Evolutionary conservation across 371 early-diverging fungal species (phyloP).

Genomic region (Globomyces sp.): DNA sequence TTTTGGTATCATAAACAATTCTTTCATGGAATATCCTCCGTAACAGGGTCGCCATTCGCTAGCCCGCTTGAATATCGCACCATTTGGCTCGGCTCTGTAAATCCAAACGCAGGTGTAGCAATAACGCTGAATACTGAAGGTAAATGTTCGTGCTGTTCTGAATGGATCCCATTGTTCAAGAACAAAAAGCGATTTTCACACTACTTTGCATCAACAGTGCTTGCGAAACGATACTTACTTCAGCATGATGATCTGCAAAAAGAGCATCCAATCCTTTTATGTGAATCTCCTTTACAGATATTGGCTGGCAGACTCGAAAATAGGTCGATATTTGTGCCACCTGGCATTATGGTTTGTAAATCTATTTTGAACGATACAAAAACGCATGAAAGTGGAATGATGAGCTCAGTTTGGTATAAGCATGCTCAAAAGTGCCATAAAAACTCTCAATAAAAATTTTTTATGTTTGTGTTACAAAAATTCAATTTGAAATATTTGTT

Average conservation of each 20-base stretch:
- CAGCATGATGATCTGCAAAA: background rate
- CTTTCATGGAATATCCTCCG: slow-evolving; percentile 86
- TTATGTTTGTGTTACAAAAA: no score
- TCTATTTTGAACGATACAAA: slow-evolving; percentile 19
- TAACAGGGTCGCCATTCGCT: slow-evolving; percentile 77
- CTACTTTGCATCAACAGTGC: slow-evolving; percentile 1
- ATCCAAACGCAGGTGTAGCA: slow-evolving; percentile 40
- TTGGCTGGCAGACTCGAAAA: background rate
- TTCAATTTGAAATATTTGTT: no score
- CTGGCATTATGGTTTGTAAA: slow-evolving; percentile 1
- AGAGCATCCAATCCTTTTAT: slow-evolving; percentile 1
- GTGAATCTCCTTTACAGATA: slow-evolving; percentile 2
- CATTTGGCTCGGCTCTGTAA: slow-evolving; percentile 24
- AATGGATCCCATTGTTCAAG: slow-evolving; percentile 80
- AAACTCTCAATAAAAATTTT: no score
- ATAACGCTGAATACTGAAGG: slow-evolving; percentile 70
- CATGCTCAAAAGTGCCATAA: slow-evolving; percentile 91
- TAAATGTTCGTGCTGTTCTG: slow-evolving; percentile 80
- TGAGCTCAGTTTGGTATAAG: slow-evolving; percentile 80
- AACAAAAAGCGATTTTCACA: slow-evolving; percentile 50
- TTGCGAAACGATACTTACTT: background rate
- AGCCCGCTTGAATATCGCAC: slow-evolving; percentile 71
- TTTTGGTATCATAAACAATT: slow-evolving; percentile 96
- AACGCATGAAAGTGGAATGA: slow-evolving; percentile 41
- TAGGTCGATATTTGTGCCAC: background rate